Evolutionary conservation across 148 eudicot genomes (phyloP), one percentile per base, ranked within the genome.

Genomic region (Nyssa sinensis): DNA sequence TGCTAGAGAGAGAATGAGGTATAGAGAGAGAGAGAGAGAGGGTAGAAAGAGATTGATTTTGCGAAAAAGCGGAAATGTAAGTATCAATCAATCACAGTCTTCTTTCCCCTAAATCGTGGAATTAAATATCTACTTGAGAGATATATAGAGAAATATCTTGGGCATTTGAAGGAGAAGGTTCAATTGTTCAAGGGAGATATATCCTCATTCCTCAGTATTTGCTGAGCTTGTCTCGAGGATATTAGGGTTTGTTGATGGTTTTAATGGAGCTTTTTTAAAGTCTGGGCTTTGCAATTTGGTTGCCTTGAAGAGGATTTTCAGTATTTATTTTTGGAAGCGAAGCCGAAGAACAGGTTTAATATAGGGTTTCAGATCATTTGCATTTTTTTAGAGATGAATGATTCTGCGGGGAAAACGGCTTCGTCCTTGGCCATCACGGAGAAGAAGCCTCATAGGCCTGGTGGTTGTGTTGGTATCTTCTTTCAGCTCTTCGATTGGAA

Each of bases 401-500:
- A 89, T 23, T 37, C 7, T 14, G 14, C 67, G 23, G 81, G 70
- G 58, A 86, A 79, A 75, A 74, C 85, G 37, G 74, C 87, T 28
- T 77, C 89, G 30, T 71, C 76, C 29, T 84, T 94, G 49, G 96
- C 95, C 19, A 73, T 92, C n/a, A 70, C 81, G 16, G 97, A 93
- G 87, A 92, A 84, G 74, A 87, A 79, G 76, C 67, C 84, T 72
- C 90, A 82, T 2, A 89, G 78, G 68, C 81, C 91, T 13, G 99
- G 98, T 51, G 98, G 98, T n/a, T 93, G 97, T 77, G 94, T 87
- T 7, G 97, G 99, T 13, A 87, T 96, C 66, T 93, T 96, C 81
- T 91, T 89, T 62, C 92, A 96, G 81, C 89, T 96, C 32, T 93
- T 96, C 74, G 91, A 96, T 81, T 96, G 99, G 99, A 96, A 93